Evolutionary conservation across 169 alveolate genomes (phyloP).

Genomic region (Eimeria brunetti): DNA sequence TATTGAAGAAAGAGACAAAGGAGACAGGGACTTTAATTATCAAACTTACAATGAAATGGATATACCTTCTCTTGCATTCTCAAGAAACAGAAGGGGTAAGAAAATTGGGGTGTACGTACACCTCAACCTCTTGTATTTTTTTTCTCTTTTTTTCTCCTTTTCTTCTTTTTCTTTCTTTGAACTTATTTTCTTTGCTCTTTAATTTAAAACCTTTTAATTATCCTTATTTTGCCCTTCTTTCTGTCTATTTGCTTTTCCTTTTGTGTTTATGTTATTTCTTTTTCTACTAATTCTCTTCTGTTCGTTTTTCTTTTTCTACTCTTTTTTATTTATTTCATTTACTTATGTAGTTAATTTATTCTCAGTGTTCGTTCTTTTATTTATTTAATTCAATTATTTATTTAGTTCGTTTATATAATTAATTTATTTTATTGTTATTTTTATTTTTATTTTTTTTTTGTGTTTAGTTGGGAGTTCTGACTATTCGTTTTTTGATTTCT

Average conservation of each 20-base stretch:
- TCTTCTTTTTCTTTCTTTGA: too few relatives aligned
- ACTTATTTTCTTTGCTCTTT: background rate
- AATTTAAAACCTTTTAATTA: too few relatives aligned
- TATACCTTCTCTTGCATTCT: too few relatives aligned
- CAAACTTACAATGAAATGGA: too few relatives aligned
- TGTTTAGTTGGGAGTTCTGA: background rate
- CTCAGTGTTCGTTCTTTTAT: background rate
- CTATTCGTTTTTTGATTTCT: background rate
- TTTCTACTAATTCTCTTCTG: too few relatives aligned
- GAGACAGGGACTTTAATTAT: background rate
- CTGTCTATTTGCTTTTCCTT: background rate
- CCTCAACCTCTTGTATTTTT: background rate
- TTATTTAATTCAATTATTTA: too few relatives aligned
- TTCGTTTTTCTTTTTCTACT: too few relatives aligned
- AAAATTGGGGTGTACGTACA: background rate
- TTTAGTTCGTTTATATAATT: too few relatives aligned
- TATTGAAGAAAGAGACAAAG: background rate
- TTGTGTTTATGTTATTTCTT: too few relatives aligned
- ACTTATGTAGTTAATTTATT: too few relatives aligned
- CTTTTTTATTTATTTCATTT: too few relatives aligned
- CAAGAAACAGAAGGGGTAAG: too few relatives aligned
- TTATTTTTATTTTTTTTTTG: background rate
- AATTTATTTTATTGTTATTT: background rate
- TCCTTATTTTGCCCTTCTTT: background rate
- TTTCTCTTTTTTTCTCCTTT: background rate